Conservation (phyloP, 495 filamentous ascomycete genomes). For the Penicillium mononematosum region DNA sequence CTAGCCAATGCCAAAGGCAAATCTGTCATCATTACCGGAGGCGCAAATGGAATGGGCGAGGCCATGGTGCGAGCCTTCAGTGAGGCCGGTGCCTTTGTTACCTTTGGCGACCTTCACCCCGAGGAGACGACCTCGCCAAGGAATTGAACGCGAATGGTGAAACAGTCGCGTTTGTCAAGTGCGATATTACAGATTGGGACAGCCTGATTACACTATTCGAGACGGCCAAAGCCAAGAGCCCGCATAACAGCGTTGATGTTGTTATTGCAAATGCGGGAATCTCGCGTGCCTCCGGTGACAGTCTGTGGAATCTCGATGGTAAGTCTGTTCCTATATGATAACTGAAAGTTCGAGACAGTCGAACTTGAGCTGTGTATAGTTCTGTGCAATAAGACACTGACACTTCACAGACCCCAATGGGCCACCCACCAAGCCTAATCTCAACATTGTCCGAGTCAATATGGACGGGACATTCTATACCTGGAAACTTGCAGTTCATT, state of each 20-base stretch:
- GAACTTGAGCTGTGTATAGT: neutral
- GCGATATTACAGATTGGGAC: neutral
- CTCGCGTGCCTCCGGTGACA: neutral
- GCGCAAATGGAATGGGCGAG: constrained; percentile 5
- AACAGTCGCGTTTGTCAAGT: neutral
- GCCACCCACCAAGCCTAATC: neutral
- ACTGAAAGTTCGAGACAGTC: neutral
- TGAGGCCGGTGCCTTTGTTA: neutral
- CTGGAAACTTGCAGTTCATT: constrained; percentile 2
- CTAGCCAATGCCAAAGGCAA: neutral
- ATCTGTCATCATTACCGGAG: neutral
- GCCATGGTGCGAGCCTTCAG: constrained; percentile 2
- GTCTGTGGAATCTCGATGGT: constrained; percentile 1
- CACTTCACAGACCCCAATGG: neutral
- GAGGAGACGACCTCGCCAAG: neutral
- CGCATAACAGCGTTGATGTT: neutral
- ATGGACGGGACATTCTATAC: constrained; percentile 4
- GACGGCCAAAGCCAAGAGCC: constrained; percentile 1
- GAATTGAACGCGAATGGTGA: neutral
- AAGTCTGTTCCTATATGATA: neutral
- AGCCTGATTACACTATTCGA: neutral
- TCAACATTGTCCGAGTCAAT: constrained; percentile 4
- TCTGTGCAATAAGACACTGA: neutral
- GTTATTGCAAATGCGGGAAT: constrained; percentile 2
- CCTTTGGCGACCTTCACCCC: neutral